These are phyloP conservation scores for Monilinia laxa DNA, from an alignment of 2,329 filamentous ascomycete genomes.

Conservation along the genomic window DNA sequence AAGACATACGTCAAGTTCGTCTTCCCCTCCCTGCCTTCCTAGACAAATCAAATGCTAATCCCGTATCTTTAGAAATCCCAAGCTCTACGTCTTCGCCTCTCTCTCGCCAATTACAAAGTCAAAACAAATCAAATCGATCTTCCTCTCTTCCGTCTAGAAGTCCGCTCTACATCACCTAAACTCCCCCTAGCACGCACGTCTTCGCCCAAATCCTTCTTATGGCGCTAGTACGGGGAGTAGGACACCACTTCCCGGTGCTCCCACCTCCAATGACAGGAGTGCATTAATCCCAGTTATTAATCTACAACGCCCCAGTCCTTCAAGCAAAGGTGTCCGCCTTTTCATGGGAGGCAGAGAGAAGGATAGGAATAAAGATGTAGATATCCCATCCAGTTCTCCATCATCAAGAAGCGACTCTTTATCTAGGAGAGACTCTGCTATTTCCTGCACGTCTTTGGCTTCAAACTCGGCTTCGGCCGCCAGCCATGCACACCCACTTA, in stretches of 20 bases:
- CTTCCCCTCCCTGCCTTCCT: not conserved
- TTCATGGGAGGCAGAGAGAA: not conserved
- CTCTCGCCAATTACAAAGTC: conserved; percentile 73
- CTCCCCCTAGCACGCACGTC: conserved; percentile 28
- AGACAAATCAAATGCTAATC: not conserved
- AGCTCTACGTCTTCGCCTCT: conserved; percentile 65
- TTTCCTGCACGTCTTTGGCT: not conserved
- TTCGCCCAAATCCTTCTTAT: not conserved
- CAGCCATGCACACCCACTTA: not conserved
- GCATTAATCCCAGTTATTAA: not conserved
- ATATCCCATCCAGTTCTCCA: conserved; percentile 5
- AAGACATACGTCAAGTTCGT: conserved; percentile 18
- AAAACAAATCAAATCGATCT: conserved; percentile 68
- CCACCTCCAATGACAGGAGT: not conserved
- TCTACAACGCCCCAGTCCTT: conserved; percentile 5
- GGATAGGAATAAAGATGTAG: not conserved
- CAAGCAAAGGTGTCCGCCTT: not conserved
- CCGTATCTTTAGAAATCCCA: conserved; percentile 55
- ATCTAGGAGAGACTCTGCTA: not conserved
- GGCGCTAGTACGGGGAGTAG: not conserved
- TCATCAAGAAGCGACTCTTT: conserved; percentile 13
- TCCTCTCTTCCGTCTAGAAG: conserved; percentile 60
- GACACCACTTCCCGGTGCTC: conserved; percentile 16
- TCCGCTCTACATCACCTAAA: conserved; percentile 37
- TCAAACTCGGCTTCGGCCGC: not conserved